Evolutionary conservation across 257 asterid species (phyloP).

Genomic region (Nicotiana sylvestris): DNA sequence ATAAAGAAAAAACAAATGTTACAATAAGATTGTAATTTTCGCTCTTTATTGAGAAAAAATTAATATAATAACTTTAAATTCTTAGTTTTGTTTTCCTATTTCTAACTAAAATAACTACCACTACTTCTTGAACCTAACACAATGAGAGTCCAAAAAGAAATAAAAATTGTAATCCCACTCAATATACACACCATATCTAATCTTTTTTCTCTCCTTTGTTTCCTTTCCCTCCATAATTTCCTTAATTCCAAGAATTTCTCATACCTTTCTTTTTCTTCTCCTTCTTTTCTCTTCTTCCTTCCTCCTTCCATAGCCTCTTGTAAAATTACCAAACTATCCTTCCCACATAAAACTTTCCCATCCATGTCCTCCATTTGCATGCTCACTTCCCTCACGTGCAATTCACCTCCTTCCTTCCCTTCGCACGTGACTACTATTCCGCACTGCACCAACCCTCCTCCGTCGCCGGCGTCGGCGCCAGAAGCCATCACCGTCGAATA

Average conservation of each 20-base stretch:
- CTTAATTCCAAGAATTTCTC: constrained; percentile 31
- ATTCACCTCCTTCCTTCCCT: constrained; percentile 47
- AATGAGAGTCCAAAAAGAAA: constrained; percentile 41
- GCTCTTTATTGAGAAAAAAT: background rate
- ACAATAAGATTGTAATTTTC: background rate
- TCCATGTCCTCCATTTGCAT: constrained; percentile 81
- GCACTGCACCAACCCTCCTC: constrained; percentile 38
- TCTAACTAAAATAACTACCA: background rate
- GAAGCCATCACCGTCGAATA: constrained; percentile 43
- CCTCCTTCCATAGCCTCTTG: constrained; percentile 45
- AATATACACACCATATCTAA: constrained; percentile 46
- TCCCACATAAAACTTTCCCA: constrained; percentile 50
- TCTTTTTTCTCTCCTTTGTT: constrained; percentile 37
- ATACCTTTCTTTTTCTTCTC: constrained; percentile 32
- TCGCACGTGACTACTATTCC: constrained; percentile 61
- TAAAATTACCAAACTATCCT: constrained; percentile 48
- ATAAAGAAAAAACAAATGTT: background rate
- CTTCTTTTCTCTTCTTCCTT: constrained; percentile 35
- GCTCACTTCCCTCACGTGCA: constrained; percentile 56
- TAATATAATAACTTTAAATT: background rate
- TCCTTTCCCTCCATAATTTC: constrained; percentile 31
- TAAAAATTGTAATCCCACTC: constrained; percentile 37
- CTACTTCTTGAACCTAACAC: constrained; percentile 18
- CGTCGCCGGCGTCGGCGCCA: constrained; percentile 21
- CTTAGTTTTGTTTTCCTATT: background rate